Base-by-base conservation (phyloP, 1,139 yeast species). In the Saccharomycopsis phalli region DNA sequence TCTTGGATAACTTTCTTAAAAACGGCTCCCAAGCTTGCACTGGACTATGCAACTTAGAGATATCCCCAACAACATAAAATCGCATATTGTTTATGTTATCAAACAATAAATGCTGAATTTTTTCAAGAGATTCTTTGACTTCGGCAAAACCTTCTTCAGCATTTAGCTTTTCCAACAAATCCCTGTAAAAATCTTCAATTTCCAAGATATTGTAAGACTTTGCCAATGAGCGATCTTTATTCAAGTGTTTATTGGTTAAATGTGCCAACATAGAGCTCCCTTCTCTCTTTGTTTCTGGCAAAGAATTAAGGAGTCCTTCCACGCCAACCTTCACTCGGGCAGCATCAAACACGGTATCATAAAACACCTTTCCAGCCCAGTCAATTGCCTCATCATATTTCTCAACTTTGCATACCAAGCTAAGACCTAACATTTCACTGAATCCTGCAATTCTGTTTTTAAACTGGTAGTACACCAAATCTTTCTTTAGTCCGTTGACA, bases 281-380 rank as follows among this genome's bases (percentile, higher is more conserved):
- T 51, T 74, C 75, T 55, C 98, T 75, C 58, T 87, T 88, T 34
- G 70, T 65, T 43, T 86, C 95, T 0, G 95, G 81, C 35, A 91
- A 60, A 0, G 83, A 69, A 52, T 81, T 83, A 46, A 87, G 61
- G 37, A 81, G 66, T 53, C 83, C 84, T 49, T 87, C 94, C 36
- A 88, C 57, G 20, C 81, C 68, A 20, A 84, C 75, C 48, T 69
- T 69, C 18, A 87, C 71, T 55, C 97, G 70, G 14, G 74, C 69
- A 47, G 74, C 76, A 45, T 88, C 95, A 56, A 84, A 84, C 4
- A 74, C 69, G 16, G 82, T 69, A 51, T 71, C 68, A 56, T 73
- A 76, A 52, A 87, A 61, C 16, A 83, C 68, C 42, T 76, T 75
- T 30, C 66, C 61, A 30, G 83, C 63, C 98, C 97, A 91, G 22